Percentiles rank a stretch among this genome's conserved stretches.
These are phyloP conservation scores for Epithemia pelagica DNA, from an alignment of 108 stramenopile genomes.

Conservation along the genomic window DNA sequence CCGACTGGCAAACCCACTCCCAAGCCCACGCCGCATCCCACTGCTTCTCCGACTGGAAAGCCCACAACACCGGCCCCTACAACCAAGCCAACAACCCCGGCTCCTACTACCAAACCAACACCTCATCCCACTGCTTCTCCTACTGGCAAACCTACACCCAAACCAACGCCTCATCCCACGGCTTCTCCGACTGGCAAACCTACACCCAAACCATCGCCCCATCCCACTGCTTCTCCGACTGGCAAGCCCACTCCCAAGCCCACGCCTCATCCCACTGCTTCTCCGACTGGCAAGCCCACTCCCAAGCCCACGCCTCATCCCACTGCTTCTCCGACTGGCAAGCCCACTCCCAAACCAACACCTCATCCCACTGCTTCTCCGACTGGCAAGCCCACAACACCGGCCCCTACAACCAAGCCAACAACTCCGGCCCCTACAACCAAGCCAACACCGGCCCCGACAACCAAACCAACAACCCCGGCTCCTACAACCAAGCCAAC, in stretches of 20 bases:
- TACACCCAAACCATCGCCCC: neutral
- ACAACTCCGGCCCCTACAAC: neutral
- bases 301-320: too few relatives aligned
- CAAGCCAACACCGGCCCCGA: neutral
- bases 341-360: neutral
- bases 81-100: neutral
- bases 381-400: too few relatives aligned
- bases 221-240: neutral
- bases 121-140: neutral
- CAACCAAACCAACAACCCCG: neutral
- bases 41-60: neutral
- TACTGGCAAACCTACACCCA: neutral
- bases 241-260: neutral
- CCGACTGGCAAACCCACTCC: neutral
- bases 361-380: neutral
- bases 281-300: too few relatives aligned
- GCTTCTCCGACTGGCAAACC: neutral
- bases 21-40: neutral
- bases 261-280: neutral
- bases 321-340: too few relatives aligned
- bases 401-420: neutral
- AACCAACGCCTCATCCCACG: neutral
- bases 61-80: neutral
- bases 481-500: neutral
- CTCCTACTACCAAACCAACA: neutral